Conservation (phyloP, 1,284 basidiomycete genomes). For the Cerioporus squamosus region DNA sequence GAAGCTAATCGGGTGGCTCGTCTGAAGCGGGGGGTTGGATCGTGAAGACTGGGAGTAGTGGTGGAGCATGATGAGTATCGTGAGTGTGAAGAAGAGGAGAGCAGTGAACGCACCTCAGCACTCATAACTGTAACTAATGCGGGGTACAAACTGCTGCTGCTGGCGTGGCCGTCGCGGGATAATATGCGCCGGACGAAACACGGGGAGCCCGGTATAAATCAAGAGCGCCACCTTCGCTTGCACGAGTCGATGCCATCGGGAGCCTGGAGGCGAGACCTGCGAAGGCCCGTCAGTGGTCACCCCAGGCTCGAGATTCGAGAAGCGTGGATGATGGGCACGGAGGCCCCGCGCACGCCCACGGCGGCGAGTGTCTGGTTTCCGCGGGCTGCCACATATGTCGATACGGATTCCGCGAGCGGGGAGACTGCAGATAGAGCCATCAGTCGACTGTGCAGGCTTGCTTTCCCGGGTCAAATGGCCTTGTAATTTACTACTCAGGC, state of each 20-base stretch:
- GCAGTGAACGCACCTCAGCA: constrained; percentile 1
- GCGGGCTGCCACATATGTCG: too few species aligned
- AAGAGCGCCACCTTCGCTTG: constrained; percentile 6
- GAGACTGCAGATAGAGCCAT: too few species aligned
- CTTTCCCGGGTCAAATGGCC: too few species aligned
- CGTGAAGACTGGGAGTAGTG: constrained; percentile 9
- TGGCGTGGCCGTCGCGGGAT: not conserved
- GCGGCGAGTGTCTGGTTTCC: too few species aligned
- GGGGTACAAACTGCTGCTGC: not conserved
- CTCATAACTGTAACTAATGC: not conserved
- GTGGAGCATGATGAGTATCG: not conserved
- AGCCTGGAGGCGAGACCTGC: not conserved
- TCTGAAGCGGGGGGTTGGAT: constrained; percentile 24
- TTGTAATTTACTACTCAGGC: too few species aligned
- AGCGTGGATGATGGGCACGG: too few species aligned
- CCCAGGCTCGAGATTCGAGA: too few species aligned
- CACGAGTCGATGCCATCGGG: not conserved
- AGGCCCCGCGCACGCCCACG: too few species aligned
- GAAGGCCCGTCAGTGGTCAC: too few species aligned
- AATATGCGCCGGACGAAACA: not conserved
- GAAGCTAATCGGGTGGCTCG: constrained; percentile 46
- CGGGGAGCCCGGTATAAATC: constrained; percentile 4
- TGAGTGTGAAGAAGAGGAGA: not conserved
- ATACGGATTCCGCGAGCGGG: too few species aligned
- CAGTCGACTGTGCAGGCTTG: too few species aligned